Conservation (phyloP, 345 rosid genomes). For the Bruguiera parviflora region DNA sequence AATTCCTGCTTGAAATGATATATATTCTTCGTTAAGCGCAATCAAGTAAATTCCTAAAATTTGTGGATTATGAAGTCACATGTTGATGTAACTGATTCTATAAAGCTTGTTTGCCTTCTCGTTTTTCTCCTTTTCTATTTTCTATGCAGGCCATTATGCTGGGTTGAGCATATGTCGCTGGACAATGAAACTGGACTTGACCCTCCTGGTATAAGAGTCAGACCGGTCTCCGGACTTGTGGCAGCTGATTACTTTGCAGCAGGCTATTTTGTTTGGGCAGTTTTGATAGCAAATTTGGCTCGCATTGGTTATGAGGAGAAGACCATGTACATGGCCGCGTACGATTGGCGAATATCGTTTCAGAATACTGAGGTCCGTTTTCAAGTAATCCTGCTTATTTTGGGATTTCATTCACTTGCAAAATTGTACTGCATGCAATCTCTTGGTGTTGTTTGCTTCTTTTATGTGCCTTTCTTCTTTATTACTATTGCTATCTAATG, state of each 20-base stretch:
- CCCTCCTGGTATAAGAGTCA: conserved; percentile 57
- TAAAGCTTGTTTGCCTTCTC: background rate
- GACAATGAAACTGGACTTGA: conserved; percentile 70
- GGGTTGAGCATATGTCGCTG: conserved; percentile 71
- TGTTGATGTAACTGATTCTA: background rate
- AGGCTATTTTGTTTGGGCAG: conserved; percentile 80
- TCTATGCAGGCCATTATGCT: conserved; percentile 61
- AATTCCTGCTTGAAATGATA: too few species aligned
- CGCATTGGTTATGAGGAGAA: conserved; percentile 72
- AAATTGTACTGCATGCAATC: background rate
- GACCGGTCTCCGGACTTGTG: conserved; percentile 71
- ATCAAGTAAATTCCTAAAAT: background rate
- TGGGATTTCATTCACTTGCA: background rate
- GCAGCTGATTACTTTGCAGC: conserved; percentile 84
- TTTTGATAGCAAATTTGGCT: conserved; percentile 70
- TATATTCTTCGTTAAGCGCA: too few species aligned
- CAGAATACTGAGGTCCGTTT: conserved; percentile 61
- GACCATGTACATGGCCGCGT: conserved; percentile 75
- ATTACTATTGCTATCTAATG: conserved; percentile 2
- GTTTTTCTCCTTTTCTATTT: conserved; percentile 4
- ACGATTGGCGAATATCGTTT: conserved; percentile 75
- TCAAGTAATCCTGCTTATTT: conserved; percentile 4
- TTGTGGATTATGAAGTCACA: conserved; percentile 4
- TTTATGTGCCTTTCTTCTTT: background rate
- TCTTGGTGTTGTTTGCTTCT: background rate